Evolutionary conservation across 805 yeast genomes (phyloP).

Genomic region (Saccharomycopsis vini): DNA sequence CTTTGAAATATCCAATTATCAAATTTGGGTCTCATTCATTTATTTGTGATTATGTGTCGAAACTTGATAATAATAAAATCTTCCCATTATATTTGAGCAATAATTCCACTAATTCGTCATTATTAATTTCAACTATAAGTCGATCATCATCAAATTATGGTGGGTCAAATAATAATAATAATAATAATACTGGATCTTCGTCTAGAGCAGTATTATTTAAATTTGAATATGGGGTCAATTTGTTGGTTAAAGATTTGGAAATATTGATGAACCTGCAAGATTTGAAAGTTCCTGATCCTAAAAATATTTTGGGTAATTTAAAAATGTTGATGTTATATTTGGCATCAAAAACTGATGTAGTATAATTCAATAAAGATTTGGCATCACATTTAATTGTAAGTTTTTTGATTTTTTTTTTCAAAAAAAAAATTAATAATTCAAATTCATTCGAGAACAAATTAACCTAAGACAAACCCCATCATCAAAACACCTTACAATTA

Average conservation of each 20-base stretch:
- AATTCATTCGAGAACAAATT: too few species aligned
- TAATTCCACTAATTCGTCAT: constrained; percentile 17
- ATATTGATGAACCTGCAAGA: constrained; percentile 30
- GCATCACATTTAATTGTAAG: too few species aligned
- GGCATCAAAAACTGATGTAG: constrained; percentile 16
- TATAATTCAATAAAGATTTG: too few species aligned
- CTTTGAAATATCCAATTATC: constrained; percentile 41
- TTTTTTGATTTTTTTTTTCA: too few species aligned
- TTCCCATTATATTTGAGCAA: constrained; percentile 46
- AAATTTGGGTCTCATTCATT: constrained; percentile 40
- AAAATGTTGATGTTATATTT: constrained; percentile 21
- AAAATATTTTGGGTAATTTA: constrained; percentile 30
- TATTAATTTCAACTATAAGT: too few species aligned
- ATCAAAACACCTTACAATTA: too few species aligned
- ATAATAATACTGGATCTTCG: neutral
- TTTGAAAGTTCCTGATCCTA: constrained; percentile 26
- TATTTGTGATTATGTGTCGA: constrained; percentile 39
- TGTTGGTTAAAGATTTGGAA: constrained; percentile 40
- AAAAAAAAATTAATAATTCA: too few species aligned
- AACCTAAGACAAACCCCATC: too few species aligned
- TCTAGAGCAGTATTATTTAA: constrained; percentile 28
- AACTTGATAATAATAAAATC: constrained; percentile 27
- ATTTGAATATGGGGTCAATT: constrained; percentile 41
- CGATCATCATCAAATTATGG: too few species aligned
- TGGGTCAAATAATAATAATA: too few species aligned